These are phyloP conservation scores for Mycena indigotica DNA, from an alignment of 768 basidiomycete genomes.

Conservation along the genomic window DNA sequence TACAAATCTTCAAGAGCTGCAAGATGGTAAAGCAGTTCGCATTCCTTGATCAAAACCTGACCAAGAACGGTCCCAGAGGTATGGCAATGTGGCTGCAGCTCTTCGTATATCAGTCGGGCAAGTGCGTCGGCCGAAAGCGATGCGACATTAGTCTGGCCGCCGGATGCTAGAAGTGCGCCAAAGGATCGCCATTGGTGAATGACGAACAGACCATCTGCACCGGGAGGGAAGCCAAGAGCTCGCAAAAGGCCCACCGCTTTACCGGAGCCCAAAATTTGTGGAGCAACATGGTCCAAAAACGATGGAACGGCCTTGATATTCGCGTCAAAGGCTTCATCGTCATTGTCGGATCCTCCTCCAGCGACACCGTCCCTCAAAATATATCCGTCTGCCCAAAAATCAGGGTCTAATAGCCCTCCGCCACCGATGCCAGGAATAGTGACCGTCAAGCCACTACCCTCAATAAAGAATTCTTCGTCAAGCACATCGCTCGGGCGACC, in stretches of 20 bases:
- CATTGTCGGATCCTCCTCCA: constrained; percentile 27
- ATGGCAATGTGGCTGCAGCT: constrained; percentile 58
- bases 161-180: constrained; percentile 38
- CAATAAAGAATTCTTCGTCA: constrained; percentile 82
- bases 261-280: constrained; percentile 63
- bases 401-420: constrained; percentile 60
- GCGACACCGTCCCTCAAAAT: constrained; percentile 48
- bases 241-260: constrained; percentile 78
- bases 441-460: constrained; percentile 61
- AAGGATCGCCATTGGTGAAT: constrained; percentile 47
- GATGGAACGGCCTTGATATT: constrained; percentile 48
- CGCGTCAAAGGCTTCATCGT: constrained; percentile 25
- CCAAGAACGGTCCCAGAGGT: constrained; percentile 54
- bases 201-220: constrained; percentile 23
- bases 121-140: constrained; percentile 65
- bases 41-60: constrained; percentile 65
- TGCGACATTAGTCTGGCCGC: constrained; percentile 8
- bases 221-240: constrained; percentile 48
- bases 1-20: constrained; percentile 66
- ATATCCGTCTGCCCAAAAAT: constrained; percentile 82
- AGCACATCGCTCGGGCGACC: constrained; percentile 39
- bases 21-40: constrained; percentile 65
- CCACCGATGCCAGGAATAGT: constrained; percentile 45
- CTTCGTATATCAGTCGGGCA: constrained; percentile 63
- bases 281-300: constrained; percentile 64